phyloP scores from a whole-genome alignment of 2,329 filamentous ascomycete genomes.

The Blastomyces silverae region DNA sequence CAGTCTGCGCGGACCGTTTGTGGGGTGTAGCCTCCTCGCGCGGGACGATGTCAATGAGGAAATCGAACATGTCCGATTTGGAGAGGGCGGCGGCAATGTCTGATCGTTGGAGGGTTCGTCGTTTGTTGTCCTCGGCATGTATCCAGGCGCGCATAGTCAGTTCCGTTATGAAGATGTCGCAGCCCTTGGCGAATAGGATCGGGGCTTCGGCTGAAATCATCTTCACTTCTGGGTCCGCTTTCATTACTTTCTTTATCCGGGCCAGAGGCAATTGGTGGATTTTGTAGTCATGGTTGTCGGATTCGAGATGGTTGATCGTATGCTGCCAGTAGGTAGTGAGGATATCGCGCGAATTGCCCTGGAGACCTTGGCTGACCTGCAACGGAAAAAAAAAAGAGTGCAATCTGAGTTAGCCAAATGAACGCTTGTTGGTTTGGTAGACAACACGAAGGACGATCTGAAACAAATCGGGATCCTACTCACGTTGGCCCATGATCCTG shows the following conservation, averaged over 20 bases:
- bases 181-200: conserved; percentile 95
- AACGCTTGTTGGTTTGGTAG: not conserved
- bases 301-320: conserved; percentile 90
- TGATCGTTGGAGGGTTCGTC: conserved; percentile 85
- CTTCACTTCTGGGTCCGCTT: conserved; percentile 97
- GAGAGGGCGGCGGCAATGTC: conserved; percentile 93
- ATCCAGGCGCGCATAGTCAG: conserved; percentile 99
- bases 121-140: conserved; percentile 97
- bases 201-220: conserved; percentile 99
- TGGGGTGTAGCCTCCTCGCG: conserved; percentile 85
- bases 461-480: conserved; percentile 29
- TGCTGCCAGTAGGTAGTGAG: conserved; percentile 99
- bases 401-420: not conserved
- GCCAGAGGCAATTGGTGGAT: conserved; percentile 92
- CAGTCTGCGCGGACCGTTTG: conserved; percentile 60
- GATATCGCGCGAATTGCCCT: conserved; percentile 90
- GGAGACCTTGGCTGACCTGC: conserved; percentile 90
- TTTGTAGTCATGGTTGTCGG: conserved; percentile 96
- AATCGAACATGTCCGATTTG: conserved; percentile 99
- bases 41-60: conserved; percentile 96
- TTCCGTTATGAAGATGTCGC: conserved; percentile 98
- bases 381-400: not conserved
- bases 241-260: conserved; percentile 99
- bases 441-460: not conserved
- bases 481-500: conserved; percentile 92